Conservation (phyloP, 148 eudicot genomes). For the Persicaria maculosa region DNA sequence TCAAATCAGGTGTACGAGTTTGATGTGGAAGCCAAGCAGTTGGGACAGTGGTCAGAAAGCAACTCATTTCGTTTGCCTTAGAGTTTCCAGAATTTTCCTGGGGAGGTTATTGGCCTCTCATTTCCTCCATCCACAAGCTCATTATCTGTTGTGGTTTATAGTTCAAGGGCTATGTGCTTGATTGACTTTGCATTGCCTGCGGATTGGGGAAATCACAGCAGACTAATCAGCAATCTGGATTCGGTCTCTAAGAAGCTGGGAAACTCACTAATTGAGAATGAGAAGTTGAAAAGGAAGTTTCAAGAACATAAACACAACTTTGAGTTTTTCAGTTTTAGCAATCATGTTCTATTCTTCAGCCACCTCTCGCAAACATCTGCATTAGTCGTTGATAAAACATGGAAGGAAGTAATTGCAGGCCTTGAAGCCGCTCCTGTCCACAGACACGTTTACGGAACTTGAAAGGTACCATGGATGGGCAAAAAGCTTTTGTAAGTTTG, state of each 20-base stretch:
- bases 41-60: conserved; percentile 79
- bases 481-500: background rate
- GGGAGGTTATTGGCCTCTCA: conserved; percentile 91
- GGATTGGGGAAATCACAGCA: conserved; percentile 34
- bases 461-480: background rate
- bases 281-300: conserved; percentile 46
- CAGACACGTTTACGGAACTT: conserved; percentile 75
- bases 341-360: conserved; percentile 81
- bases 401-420: conserved; percentile 68
- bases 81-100: conserved; percentile 82
- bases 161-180: conserved; percentile 94
- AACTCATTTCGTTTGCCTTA: conserved; percentile 62
- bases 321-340: conserved; percentile 41
- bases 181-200: conserved; percentile 83
- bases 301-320: conserved; percentile 53
- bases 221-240: conserved; percentile 25
- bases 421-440: conserved; percentile 74
- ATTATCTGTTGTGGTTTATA: conserved; percentile 54
- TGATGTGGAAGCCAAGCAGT: conserved; percentile 86
- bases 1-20: conserved; percentile 87
- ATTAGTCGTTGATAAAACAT: conserved; percentile 75
- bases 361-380: conserved; percentile 69
- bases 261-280: conserved; percentile 37
- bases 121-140: conserved; percentile 74
- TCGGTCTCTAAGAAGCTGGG: conserved; percentile 35